A percentile compares a stretch with the other conserved stretches of the same genome.
phyloP scores from a whole-genome alignment of 345 rosid species.

The Eucalyptus caleyi region DNA sequence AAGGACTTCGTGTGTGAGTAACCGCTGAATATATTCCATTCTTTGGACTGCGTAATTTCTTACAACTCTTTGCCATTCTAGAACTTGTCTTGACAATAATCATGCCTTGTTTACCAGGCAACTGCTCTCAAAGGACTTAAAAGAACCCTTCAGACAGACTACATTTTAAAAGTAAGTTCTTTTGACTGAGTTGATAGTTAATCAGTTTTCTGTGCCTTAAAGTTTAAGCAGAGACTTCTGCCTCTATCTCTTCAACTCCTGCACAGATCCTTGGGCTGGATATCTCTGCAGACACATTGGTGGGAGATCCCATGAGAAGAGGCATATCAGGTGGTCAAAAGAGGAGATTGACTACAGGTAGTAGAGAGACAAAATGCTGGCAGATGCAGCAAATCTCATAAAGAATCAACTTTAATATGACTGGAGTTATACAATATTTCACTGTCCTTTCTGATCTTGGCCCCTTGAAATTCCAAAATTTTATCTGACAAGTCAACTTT shows the following conservation, averaged over 20 bases:
- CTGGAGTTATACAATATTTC: not conserved
- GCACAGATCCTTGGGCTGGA: conserved; percentile 33
- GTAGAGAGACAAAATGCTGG: not conserved
- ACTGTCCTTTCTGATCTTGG: not conserved
- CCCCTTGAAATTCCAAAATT: not conserved
- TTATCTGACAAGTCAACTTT: not conserved
- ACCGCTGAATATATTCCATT: not conserved
- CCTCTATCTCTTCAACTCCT: not conserved
- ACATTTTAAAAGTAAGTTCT: conserved; percentile 20
- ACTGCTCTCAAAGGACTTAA: conserved; percentile 18
- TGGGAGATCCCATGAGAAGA: conserved; percentile 30
- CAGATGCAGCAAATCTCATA: not conserved
- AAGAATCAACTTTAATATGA: not conserved
- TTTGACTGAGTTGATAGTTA: not conserved
- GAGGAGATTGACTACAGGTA: conserved; percentile 39
- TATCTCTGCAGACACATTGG: conserved; percentile 28
- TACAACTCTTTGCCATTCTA: not conserved
- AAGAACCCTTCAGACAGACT: conserved; percentile 32
- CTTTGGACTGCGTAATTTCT: not conserved
- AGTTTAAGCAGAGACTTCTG: not conserved
- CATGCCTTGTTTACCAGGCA: conserved; percentile 7
- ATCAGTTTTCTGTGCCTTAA: not conserved
- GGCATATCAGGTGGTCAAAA: conserved; percentile 46
- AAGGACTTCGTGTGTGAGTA: not conserved
- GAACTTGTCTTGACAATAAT: not conserved